Evolutionary conservation across 805 yeast genomes (phyloP).

Genomic region (Ogataea methylovora): DNA sequence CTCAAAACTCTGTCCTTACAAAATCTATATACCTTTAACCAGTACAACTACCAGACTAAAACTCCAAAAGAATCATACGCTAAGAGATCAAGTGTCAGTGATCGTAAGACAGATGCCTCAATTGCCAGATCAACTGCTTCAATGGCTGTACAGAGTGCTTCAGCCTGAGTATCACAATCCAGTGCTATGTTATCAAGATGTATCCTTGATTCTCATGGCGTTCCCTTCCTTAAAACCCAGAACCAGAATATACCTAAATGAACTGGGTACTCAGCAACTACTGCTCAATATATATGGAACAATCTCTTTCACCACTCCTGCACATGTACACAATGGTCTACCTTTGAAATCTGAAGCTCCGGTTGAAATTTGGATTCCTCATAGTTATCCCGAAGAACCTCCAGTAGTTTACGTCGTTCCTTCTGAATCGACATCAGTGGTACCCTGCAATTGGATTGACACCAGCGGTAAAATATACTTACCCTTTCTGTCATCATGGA

Average conservation of each 20-base stretch:
- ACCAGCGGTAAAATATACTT: constrained; percentile 65
- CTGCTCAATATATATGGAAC: constrained; percentile 61
- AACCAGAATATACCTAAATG: constrained; percentile 55
- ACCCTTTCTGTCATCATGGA: constrained; percentile 62
- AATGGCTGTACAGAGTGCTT: constrained; percentile 53
- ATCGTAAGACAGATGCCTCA: no score
- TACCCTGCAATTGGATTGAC: constrained; percentile 65
- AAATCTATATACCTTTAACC: no score
- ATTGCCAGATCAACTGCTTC: constrained; percentile 34
- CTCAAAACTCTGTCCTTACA: no score
- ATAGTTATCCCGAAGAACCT: constrained; percentile 54
- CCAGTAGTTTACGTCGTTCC: constrained; percentile 65
- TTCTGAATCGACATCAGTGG: constrained; percentile 32
- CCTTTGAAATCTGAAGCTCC: constrained; percentile 41
- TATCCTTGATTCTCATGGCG: constrained; percentile 42
- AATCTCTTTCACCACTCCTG: constrained; percentile 26
- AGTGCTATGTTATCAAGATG: constrained; percentile 56
- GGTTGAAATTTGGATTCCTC: constrained; percentile 71
- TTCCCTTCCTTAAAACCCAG: constrained; percentile 54
- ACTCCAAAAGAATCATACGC: no score
- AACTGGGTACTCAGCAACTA: constrained; percentile 51
- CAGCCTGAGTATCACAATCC: constrained; percentile 54
- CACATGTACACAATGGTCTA: background rate
- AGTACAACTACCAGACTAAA: no score
- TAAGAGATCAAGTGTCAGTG: no score